Evolutionary conservation across 1,284 basidiomycete species (phyloP).

Genomic region (Volvariella volvacea): DNA sequence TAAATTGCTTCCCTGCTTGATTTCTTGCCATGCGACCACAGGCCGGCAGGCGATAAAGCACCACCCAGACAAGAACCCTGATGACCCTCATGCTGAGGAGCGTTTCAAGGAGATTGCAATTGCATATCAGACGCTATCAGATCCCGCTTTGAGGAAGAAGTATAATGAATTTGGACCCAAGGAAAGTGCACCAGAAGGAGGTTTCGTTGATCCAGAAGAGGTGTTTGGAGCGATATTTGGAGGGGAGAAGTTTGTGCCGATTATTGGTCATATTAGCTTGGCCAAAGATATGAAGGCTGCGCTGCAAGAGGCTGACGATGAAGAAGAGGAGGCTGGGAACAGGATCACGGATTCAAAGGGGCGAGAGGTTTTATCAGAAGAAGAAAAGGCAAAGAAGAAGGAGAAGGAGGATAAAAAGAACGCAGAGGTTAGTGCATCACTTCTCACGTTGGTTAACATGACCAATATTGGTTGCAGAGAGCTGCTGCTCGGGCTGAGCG

Average conservation of each 20-base stretch:
- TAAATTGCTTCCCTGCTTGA: slow-evolving; percentile 2
- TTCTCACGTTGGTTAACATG: not conserved
- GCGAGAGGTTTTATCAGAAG: slow-evolving; percentile 72
- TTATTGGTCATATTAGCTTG: slow-evolving; percentile 79
- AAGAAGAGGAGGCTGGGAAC: slow-evolving; percentile 47
- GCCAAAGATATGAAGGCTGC: slow-evolving; percentile 98
- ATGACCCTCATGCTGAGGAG: slow-evolving; percentile 89
- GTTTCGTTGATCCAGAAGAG: slow-evolving; percentile 67
- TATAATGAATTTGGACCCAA: slow-evolving; percentile 91
- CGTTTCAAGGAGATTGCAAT: slow-evolving; percentile 85
- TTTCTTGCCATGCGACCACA: slow-evolving; percentile 18
- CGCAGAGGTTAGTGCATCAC: slow-evolving; percentile 51
- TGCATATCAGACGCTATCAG: slow-evolving; percentile 87
- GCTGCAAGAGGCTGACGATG: slow-evolving; percentile 86
- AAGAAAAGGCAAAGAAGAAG: slow-evolving; percentile 76
- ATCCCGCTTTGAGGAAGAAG: slow-evolving; percentile 78
- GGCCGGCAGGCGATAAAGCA: slow-evolving; percentile 92
- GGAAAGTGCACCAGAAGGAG: slow-evolving; percentile 74
- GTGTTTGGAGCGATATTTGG: slow-evolving; percentile 94
- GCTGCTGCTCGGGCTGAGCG: slow-evolving; percentile 74
- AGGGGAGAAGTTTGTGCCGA: slow-evolving; percentile 76
- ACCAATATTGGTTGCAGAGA: slow-evolving; percentile 43
- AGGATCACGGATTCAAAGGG: slow-evolving; percentile 53
- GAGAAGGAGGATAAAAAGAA: slow-evolving; percentile 66
- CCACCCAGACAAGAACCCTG: slow-evolving; percentile 89